A percentile compares a stretch with the other conserved stretches of the same genome.
Conservation (phyloP, 2,329 filamentous ascomycete species). For the Apiospora hydei region DNA sequence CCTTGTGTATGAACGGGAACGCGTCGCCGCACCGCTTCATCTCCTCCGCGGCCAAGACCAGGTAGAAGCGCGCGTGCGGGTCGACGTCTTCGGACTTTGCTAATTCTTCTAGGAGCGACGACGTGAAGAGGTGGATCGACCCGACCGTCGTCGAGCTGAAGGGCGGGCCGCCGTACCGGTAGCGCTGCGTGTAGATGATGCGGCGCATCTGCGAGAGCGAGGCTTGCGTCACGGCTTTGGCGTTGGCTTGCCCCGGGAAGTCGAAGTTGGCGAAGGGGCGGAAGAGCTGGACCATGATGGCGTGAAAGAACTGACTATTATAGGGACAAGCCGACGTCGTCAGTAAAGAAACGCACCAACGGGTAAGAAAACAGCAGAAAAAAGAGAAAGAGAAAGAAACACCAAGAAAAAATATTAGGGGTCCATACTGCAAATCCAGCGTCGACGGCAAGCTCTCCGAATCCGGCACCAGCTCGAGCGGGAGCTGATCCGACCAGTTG, state of each 20-base stretch:
- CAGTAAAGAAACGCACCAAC: too few species aligned
- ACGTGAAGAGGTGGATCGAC: conserved; percentile 22
- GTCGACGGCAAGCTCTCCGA: conserved; percentile 8
- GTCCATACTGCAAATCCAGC: conserved; percentile 17
- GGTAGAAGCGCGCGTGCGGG: conserved; percentile 20
- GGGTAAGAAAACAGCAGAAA: neutral
- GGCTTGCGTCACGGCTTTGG: conserved; percentile 7
- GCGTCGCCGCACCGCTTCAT: conserved; percentile 22
- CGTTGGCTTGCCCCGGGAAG: neutral
- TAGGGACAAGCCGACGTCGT: neutral
- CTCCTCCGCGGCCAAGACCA: conserved; percentile 16
- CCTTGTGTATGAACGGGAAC: conserved; percentile 13
- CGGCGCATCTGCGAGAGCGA: conserved; percentile 23
- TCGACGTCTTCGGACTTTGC: conserved; percentile 15
- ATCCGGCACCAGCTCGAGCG: conserved; percentile 7
- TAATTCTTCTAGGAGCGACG: conserved; percentile 1
- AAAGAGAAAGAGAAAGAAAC: neutral
- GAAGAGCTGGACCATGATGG: conserved; percentile 16
- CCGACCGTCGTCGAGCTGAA: conserved; percentile 24
- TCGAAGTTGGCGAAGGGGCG: conserved; percentile 17
- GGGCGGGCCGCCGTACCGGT: conserved; percentile 24
- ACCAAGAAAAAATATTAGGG: neutral
- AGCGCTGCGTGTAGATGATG: conserved; percentile 19
- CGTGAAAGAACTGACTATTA: conserved; percentile 24
- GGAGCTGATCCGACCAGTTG: conserved; percentile 6